A percentile compares a stretch with the other conserved stretches of the same genome.
Conservation (phyloP, 2,329 filamentous ascomycete genomes). For the Gnomoniopsis sp. region DNA sequence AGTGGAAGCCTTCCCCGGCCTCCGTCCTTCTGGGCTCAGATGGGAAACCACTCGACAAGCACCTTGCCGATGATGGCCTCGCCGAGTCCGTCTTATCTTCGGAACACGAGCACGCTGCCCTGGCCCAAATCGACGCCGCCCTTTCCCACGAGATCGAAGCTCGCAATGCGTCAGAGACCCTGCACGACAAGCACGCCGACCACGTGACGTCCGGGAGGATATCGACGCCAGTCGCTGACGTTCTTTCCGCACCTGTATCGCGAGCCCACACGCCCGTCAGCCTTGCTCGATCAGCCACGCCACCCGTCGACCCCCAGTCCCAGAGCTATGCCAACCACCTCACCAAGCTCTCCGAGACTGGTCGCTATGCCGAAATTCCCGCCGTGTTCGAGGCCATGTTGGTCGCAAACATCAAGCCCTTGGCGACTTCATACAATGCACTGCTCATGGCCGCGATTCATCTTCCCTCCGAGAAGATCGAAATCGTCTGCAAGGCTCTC, state of each 20-base stretch:
- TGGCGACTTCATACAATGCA: conserved; percentile 86
- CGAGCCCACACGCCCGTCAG: conserved; percentile 41
- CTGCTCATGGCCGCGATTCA: conserved; percentile 81
- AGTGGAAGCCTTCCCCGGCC: conserved; percentile 70
- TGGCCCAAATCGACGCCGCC: conserved; percentile 82
- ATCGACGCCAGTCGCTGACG: conserved; percentile 30
- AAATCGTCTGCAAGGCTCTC: conserved; percentile 85
- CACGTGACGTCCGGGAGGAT: conserved; percentile 38
- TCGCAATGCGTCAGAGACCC: conserved; percentile 38
- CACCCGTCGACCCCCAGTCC: conserved; percentile 61
- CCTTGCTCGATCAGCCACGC: conserved; percentile 55
- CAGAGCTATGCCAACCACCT: conserved; percentile 76
- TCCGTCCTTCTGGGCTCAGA: conserved; percentile 48
- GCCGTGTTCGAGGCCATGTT: conserved; percentile 89
- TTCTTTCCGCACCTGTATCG: conserved; percentile 38
- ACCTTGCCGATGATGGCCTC: conserved; percentile 25
- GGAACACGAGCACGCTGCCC: conserved; percentile 51
- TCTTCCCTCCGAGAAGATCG: conserved; percentile 72
- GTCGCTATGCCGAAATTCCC: conserved; percentile 83
- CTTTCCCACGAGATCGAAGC: conserved; percentile 74
- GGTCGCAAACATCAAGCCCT: conserved; percentile 75
- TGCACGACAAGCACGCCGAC: conserved; percentile 29
- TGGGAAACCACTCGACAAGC: conserved; percentile 30
- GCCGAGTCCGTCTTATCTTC: conserved; percentile 34
- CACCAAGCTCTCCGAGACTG: conserved; percentile 65